These are phyloP conservation scores for Fagopyrum esculentum DNA, from an alignment of 148 eudicot genomes.

Conservation along the genomic window DNA sequence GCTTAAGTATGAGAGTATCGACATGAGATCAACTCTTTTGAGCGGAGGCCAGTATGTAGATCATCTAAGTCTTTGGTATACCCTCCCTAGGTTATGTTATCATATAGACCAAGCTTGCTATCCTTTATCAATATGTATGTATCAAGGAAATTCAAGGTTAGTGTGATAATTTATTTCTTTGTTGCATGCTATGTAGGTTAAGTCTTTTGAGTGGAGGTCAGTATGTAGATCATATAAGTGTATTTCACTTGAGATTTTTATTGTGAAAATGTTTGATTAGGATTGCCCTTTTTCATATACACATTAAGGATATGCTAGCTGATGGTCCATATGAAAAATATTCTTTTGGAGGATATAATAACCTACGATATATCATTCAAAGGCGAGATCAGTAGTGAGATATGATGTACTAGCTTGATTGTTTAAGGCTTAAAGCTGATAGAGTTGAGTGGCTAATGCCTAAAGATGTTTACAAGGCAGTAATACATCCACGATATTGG, in stretches of 20 bases:
- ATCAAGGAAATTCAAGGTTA: not conserved
- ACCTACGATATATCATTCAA: not conserved
- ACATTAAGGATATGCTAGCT: not conserved
- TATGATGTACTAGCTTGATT: not conserved
- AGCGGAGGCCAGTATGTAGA: not conserved
- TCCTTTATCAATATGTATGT: not conserved
- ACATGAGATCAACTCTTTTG: not conserved
- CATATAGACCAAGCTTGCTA: not conserved
- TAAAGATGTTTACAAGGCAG: not conserved
- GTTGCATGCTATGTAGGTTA: no score
- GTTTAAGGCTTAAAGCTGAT: not conserved
- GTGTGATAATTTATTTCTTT: no score
- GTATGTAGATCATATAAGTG: not conserved
- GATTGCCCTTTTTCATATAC: not conserved
- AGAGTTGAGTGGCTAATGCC: not conserved
- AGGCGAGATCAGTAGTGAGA: not conserved
- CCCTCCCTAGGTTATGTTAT: not conserved
- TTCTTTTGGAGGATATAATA: not conserved
- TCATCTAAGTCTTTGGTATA: not conserved
- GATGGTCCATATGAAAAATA: not conserved
- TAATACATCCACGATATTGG: not conserved
- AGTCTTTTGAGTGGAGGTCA: no score
- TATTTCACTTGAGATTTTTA: not conserved
- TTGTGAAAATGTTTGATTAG: not conserved
- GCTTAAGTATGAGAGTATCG: not conserved